Percentiles rank a stretch among this genome's conserved stretches.
These are phyloP conservation scores for Sugiyamaella chiloensis DNA, from an alignment of 805 yeast genomes.

Conservation along the genomic window DNA sequence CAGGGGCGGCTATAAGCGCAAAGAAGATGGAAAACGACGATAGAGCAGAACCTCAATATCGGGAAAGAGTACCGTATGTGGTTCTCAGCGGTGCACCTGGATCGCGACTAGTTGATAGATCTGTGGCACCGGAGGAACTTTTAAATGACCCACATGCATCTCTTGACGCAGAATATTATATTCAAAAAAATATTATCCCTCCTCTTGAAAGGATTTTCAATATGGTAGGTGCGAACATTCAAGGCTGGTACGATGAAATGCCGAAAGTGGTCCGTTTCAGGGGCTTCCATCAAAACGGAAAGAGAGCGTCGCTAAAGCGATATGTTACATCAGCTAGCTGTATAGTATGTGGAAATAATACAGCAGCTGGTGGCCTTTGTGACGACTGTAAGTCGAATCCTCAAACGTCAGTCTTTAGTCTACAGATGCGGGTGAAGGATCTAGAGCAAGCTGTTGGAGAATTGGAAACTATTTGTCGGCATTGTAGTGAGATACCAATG, in stretches of 20 bases:
- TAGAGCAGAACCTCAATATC: slow-evolving; percentile 79
- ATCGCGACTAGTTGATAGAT: slow-evolving; percentile 66
- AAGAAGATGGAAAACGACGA: slow-evolving; percentile 60
- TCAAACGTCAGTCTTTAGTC: slow-evolving; percentile 13
- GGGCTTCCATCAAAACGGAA: neutral
- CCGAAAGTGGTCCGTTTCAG: slow-evolving; percentile 42
- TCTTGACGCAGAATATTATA: slow-evolving; percentile 82
- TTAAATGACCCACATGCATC: slow-evolving; percentile 41
- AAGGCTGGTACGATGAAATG: slow-evolving; percentile 70
- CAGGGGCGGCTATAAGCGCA: slow-evolving; percentile 84
- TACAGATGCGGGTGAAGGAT: slow-evolving; percentile 18
- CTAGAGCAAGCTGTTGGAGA: slow-evolving; percentile 21
- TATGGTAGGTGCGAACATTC: slow-evolving; percentile 75
- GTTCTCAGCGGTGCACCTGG: slow-evolving; percentile 60
- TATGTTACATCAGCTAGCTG: slow-evolving; percentile 23
- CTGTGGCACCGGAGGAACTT: slow-evolving; percentile 74
- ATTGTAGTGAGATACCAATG: slow-evolving; percentile 32
- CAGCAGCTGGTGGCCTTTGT: slow-evolving; percentile 10
- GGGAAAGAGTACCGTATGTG: slow-evolving; percentile 84
- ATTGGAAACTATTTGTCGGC: slow-evolving; percentile 28
- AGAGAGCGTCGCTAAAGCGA: slow-evolving; percentile 16
- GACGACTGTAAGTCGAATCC: slow-evolving; percentile 20
- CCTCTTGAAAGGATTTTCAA: slow-evolving; percentile 84
- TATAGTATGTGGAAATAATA: slow-evolving; percentile 17
- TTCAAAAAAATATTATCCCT: slow-evolving; percentile 77